Conservation (phyloP, 2,329 filamentous ascomycete species). For the Tolypocladium inflatum region DNA sequence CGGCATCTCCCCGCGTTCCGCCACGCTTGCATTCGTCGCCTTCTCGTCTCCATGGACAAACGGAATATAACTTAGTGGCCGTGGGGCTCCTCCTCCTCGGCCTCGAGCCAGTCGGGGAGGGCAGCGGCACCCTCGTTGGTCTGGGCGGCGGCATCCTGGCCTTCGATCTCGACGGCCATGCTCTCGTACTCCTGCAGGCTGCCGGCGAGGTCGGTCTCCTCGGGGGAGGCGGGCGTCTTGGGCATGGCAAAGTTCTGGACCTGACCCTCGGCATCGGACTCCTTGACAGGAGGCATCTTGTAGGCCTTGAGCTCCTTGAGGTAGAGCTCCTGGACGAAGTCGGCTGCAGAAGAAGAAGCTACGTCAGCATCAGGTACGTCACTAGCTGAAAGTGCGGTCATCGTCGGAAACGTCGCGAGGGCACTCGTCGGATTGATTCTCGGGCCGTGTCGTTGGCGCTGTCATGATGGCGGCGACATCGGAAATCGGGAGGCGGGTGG, state of each 20-base stretch:
- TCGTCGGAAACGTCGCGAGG: not conserved
- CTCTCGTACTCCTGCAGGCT: slow-evolving; percentile 91
- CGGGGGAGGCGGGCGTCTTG: slow-evolving; percentile 75
- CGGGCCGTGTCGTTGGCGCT: not conserved
- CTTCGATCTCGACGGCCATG: slow-evolving; percentile 91
- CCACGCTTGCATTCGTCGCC: not conserved
- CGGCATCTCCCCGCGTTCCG: not conserved
- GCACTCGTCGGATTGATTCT: not conserved
- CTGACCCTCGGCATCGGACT: slow-evolving; percentile 78
- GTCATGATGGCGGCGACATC: slow-evolving; percentile 1
- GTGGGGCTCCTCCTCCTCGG: slow-evolving; percentile 52
- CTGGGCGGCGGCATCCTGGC: slow-evolving; percentile 57
- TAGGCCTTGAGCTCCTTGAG: slow-evolving; percentile 91
- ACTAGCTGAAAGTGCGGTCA: not conserved
- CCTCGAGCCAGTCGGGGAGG: slow-evolving; percentile 71
- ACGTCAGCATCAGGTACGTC: slow-evolving; percentile 13
- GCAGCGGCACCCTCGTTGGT: slow-evolving; percentile 47
- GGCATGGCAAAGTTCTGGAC: slow-evolving; percentile 82
- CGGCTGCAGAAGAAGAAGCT: slow-evolving; percentile 48
- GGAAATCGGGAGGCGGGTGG: not conserved
- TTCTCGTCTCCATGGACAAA: not conserved
- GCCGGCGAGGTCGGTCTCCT: slow-evolving; percentile 86
- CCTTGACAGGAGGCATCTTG: slow-evolving; percentile 78
- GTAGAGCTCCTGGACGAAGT: slow-evolving; percentile 97
- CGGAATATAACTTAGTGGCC: slow-evolving; percentile 32